These are phyloP conservation scores for Fusarium albidum DNA, from an alignment of 2,329 filamentous ascomycete species.

Conservation along the genomic window DNA sequence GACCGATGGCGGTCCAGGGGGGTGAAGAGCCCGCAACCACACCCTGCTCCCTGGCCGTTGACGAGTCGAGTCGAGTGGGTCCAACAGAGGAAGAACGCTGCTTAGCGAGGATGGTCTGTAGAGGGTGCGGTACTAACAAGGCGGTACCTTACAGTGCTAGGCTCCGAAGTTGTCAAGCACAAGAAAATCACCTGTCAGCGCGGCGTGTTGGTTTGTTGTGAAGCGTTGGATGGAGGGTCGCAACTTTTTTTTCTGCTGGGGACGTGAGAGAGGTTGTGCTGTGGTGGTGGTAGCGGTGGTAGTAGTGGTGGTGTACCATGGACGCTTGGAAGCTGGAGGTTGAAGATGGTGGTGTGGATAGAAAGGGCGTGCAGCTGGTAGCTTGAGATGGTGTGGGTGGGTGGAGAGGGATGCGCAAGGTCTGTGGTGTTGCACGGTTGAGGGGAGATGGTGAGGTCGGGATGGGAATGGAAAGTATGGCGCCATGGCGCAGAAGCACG, in stretches of 20 bases:
- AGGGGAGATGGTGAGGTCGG: not conserved
- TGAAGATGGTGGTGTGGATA: constrained; percentile 15
- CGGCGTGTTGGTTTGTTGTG: constrained; percentile 6
- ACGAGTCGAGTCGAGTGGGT: constrained; percentile 1
- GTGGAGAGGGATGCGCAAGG: not conserved
- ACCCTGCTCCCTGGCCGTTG: constrained; percentile 5
- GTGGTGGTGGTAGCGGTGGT: too few relatives aligned
- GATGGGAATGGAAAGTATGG: constrained; percentile 14
- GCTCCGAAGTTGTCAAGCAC: constrained; percentile 12
- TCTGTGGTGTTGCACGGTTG: too few relatives aligned
- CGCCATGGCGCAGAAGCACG: constrained; percentile 14
- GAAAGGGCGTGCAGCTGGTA: constrained; percentile 8
- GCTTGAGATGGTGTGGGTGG: constrained; percentile 8
- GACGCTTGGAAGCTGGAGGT: constrained; percentile 1
- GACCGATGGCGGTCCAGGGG: not conserved
- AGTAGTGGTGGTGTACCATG: constrained; percentile 2
- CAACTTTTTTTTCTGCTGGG: constrained; percentile 5
- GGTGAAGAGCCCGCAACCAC: constrained; percentile 1
- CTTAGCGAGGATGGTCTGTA: not conserved
- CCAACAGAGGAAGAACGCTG: not conserved
- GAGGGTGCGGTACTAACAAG: not conserved
- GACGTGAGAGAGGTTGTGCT: not conserved
- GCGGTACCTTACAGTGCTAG: constrained; percentile 15
- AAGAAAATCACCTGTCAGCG: constrained; percentile 8
- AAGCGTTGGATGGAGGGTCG: not conserved